A percentile compares a stretch with the other conserved stretches of the same genome.
phyloP scores from a whole-genome alignment of 108 stramenopile genomes.

The Skeletonema marinoi region DNA sequence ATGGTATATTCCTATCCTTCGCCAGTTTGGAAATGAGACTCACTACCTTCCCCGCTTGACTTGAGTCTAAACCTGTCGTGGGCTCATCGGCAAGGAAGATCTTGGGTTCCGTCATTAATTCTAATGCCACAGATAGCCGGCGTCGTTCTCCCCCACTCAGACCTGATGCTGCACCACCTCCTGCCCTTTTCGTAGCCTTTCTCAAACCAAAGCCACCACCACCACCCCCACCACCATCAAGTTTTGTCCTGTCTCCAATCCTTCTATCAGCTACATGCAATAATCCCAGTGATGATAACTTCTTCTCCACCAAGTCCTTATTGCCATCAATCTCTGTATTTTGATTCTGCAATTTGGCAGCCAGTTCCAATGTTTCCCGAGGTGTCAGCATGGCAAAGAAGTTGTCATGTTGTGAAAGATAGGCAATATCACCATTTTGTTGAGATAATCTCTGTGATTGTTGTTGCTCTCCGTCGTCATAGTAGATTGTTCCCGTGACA shows the following conservation, averaged over 20 bases:
- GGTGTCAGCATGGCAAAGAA: conserved; percentile 86
- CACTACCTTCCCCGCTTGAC: conserved; percentile 75
- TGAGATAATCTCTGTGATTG: conserved; percentile 18
- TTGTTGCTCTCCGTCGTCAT: conserved; percentile 25
- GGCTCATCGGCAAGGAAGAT: conserved; percentile 84
- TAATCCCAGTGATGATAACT: conserved; percentile 66
- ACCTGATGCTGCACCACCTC: conserved; percentile 22
- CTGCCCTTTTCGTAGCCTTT: conserved; percentile 6
- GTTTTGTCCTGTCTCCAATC: conserved; percentile 61
- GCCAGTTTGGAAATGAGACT: conserved; percentile 53
- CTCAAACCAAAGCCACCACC: conserved; percentile 11
- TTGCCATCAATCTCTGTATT: background rate
- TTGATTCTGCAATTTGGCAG: conserved; percentile 58
- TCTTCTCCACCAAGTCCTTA: conserved; percentile 40
- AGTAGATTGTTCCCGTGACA: conserved; percentile 45
- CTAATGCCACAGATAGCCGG: conserved; percentile 76
- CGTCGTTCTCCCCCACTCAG: conserved; percentile 87
- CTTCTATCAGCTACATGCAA: conserved; percentile 50
- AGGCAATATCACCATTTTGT: conserved; percentile 70
- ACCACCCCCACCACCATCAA: conserved; percentile 35
- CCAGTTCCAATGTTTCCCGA: conserved; percentile 79
- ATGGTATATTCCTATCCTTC: conserved; percentile 63
- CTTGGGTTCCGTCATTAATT: conserved; percentile 67
- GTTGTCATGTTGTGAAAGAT: conserved; percentile 77
- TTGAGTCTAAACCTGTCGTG: conserved; percentile 79